Evolutionary conservation across 176 grass and related monocot species (phyloP).

Genomic region (Ananas comosus): DNA sequence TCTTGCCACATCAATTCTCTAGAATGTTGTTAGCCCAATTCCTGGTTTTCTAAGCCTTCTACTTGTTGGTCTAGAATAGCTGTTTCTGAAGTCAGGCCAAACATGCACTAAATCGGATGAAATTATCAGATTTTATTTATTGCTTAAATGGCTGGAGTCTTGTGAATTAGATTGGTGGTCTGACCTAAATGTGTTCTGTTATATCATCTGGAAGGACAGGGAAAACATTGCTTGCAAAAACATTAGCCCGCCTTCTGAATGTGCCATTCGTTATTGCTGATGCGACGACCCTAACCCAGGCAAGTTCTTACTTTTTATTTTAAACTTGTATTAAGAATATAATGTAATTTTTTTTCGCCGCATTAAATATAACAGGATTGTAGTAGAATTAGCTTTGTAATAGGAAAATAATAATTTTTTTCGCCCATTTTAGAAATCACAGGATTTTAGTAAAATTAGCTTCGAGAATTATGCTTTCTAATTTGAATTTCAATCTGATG

Average conservation of each 20-base stretch:
- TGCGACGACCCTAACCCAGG: constrained; percentile 90
- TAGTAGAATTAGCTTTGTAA: too few relatives aligned
- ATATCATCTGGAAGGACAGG: constrained; percentile 46
- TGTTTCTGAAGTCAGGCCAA: too few relatives aligned
- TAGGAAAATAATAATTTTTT: neutral
- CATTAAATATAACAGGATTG: too few relatives aligned
- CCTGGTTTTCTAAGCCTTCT: too few relatives aligned
- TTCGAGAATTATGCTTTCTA: neutral
- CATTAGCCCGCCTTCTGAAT: constrained; percentile 88
- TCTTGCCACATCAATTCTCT: too few relatives aligned
- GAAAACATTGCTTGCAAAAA: constrained; percentile 98
- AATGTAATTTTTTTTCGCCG: constrained; percentile 3
- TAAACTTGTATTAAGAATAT: constrained; percentile 15
- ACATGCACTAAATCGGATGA: neutral
- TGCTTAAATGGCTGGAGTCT: neutral
- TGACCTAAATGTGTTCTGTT: constrained; percentile 23
- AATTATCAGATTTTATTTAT: neutral
- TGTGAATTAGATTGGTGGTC: constrained; percentile 11
- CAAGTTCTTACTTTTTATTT: constrained; percentile 29
- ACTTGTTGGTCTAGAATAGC: too few relatives aligned
- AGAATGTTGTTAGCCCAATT: too few relatives aligned
- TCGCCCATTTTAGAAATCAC: neutral
- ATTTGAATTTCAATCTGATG: neutral
- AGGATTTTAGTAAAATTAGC: neutral
- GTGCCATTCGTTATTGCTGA: constrained; percentile 95